Percentiles rank a stretch among this genome's conserved stretches.
phyloP scores from a whole-genome alignment of 2,329 filamentous ascomycete species.

The Biscogniauxia marginata region DNA sequence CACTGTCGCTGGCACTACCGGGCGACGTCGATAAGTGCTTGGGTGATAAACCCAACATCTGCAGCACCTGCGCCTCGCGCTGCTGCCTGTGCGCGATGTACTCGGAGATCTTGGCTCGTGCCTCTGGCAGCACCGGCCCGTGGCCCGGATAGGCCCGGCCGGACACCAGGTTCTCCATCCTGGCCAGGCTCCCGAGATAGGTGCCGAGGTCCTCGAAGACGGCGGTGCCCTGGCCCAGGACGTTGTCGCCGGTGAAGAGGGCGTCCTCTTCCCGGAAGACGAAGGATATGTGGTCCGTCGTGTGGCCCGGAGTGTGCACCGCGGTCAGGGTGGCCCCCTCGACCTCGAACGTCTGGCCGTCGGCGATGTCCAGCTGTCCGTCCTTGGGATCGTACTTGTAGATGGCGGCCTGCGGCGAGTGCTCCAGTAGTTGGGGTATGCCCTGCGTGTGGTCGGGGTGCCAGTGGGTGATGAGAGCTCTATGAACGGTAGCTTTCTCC shows the following conservation, averaged over 20 bases:
- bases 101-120: constrained; percentile 68
- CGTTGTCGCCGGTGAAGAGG: constrained; percentile 87
- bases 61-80: constrained; percentile 75
- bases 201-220: constrained; percentile 75
- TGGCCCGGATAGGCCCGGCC: constrained; percentile 85
- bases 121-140: constrained; percentile 74
- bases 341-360: constrained; percentile 52
- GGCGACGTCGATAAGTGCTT: constrained; percentile 24
- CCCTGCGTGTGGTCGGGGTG: constrained; percentile 84
- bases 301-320: constrained; percentile 63
- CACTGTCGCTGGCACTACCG: background rate
- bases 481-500: constrained; percentile 68
- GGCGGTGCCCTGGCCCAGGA: constrained; percentile 81
- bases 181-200: constrained; percentile 68
- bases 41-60: constrained; percentile 51
- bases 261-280: constrained; percentile 75
- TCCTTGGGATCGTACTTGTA: constrained; percentile 63
- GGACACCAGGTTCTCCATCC: constrained; percentile 64
- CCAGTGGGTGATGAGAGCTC: constrained; percentile 84
- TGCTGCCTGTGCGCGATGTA: constrained; percentile 81
- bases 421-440: constrained; percentile 62
- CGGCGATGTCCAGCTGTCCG: constrained; percentile 53
- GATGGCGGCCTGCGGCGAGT: constrained; percentile 62
- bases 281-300: constrained; percentile 78
- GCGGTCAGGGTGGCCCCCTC: constrained; percentile 40